A percentile compares a stretch with the other conserved stretches of the same genome.
phyloP scores from a whole-genome alignment of 176 grass and related monocot genomes.

The Miscanthus lutarioriparius region DNA sequence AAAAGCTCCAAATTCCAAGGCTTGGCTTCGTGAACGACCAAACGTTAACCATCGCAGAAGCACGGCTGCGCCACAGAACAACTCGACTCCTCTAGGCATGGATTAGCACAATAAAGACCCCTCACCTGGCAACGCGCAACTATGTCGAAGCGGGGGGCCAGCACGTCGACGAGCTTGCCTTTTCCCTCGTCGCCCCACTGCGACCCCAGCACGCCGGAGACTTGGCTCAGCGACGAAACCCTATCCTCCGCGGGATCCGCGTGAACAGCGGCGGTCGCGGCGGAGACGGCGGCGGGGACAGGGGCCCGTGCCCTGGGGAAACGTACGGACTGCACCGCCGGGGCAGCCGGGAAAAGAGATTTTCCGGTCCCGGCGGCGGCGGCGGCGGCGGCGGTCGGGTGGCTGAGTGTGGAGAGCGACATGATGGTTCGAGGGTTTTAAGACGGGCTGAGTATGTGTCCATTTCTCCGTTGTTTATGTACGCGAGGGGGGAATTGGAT shows the following conservation, averaged over 20 bases:
- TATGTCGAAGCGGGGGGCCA: slow-evolving; percentile 68
- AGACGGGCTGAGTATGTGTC: background rate
- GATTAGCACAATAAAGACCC: background rate
- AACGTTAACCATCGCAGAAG: background rate
- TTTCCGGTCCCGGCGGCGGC: slow-evolving; percentile 31
- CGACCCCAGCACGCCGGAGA: slow-evolving; percentile 70
- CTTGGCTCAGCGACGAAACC: slow-evolving; percentile 64
- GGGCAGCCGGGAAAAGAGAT: slow-evolving; percentile 6
- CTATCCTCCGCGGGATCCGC: slow-evolving; percentile 45
- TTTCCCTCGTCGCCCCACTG: slow-evolving; percentile 95
- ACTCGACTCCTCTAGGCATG: background rate
- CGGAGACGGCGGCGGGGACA: slow-evolving; percentile 27
- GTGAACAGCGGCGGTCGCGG: slow-evolving; percentile 36
- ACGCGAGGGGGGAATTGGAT: background rate
- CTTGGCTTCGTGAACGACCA: background rate
- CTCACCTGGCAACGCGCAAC: slow-evolving; percentile 78
- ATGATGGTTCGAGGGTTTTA: slow-evolving; percentile 23
- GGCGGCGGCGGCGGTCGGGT: slow-evolving; percentile 28
- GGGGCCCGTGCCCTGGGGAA: background rate
- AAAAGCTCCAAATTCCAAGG: background rate
- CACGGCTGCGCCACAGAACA: background rate
- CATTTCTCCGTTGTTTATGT: background rate
- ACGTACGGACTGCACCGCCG: slow-evolving; percentile 22
- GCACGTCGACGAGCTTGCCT: slow-evolving; percentile 82
- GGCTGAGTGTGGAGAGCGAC: slow-evolving; percentile 41